Conservation (phyloP, 2,329 filamentous ascomycete species). For the Pseudogymnoascus pannorum region DNA sequence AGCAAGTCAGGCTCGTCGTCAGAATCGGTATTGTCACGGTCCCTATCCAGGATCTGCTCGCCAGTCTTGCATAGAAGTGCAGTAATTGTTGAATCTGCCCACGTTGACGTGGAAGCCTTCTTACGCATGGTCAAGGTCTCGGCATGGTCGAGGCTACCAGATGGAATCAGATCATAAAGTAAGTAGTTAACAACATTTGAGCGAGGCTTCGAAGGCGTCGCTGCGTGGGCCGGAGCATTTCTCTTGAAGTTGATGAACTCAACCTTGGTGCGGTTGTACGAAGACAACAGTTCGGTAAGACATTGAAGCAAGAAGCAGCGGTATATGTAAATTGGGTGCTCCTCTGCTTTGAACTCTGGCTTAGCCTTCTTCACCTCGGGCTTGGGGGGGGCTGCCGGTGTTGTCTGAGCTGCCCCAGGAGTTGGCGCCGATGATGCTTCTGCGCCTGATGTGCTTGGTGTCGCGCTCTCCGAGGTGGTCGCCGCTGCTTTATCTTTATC, state of each 20-base stretch:
- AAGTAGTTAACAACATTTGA: slow-evolving; percentile 92
- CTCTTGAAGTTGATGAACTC: slow-evolving; percentile 99
- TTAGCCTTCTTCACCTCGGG: slow-evolving; percentile 56
- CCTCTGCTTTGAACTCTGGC: slow-evolving; percentile 76
- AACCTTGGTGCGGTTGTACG: slow-evolving; percentile 90
- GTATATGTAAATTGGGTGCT: slow-evolving; percentile 94
- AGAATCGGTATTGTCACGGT: slow-evolving; percentile 51
- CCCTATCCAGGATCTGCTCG: slow-evolving; percentile 59
- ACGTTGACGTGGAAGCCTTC: slow-evolving; percentile 72
- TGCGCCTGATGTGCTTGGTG: slow-evolving; percentile 13
- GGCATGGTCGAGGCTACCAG: slow-evolving; percentile 56
- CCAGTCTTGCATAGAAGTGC: slow-evolving; percentile 82
- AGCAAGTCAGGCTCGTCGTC: slow-evolving; percentile 78
- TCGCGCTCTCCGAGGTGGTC: slow-evolving; percentile 29
- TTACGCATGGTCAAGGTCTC: slow-evolving; percentile 78
- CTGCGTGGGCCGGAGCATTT: slow-evolving; percentile 71
- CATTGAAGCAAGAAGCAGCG: slow-evolving; percentile 92
- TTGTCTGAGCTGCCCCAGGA: neutral
- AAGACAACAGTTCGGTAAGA: slow-evolving; percentile 79
- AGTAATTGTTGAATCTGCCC: slow-evolving; percentile 79
- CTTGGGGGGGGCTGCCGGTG: slow-evolving; percentile 11
- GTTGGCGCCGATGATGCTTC: slow-evolving; percentile 13
- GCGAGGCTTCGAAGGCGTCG: slow-evolving; percentile 86
- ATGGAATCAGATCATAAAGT: slow-evolving; percentile 67
- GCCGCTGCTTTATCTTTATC: slow-evolving; percentile 23